These are phyloP conservation scores for Salicornia ramosissima DNA, from an alignment of 148 eudicot species.

Conservation along the genomic window DNA sequence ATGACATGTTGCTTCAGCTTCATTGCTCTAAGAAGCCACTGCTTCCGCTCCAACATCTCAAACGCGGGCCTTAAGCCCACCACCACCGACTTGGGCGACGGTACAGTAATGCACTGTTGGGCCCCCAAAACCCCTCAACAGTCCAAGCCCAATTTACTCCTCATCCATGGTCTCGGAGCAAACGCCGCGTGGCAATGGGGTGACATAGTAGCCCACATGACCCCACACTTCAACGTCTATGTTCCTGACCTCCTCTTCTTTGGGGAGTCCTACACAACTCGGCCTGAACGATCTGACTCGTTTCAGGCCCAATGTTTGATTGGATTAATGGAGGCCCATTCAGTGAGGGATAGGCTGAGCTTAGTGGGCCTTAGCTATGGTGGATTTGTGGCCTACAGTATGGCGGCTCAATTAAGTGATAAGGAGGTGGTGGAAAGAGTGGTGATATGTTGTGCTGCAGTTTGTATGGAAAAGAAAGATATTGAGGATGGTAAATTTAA, in stretches of 20 bases:
- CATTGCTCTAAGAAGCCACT: slow-evolving; percentile 39
- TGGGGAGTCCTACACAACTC: slow-evolving; percentile 64
- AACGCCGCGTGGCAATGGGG: slow-evolving; percentile 80
- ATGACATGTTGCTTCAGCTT: slow-evolving; percentile 68
- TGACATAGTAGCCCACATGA: slow-evolving; percentile 28
- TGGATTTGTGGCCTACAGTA: slow-evolving; percentile 72
- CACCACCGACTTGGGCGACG: slow-evolving; percentile 58
- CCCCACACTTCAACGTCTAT: slow-evolving; percentile 63
- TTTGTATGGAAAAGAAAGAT: slow-evolving; percentile 74
- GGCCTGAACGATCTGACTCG: slow-evolving; percentile 58
- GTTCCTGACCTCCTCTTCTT: slow-evolving; percentile 84
- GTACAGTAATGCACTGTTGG: slow-evolving; percentile 79
- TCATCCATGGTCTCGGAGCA: slow-evolving; percentile 83
- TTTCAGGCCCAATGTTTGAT: slow-evolving; percentile 77
- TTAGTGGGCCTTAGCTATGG: slow-evolving; percentile 86
- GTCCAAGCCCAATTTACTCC: slow-evolving; percentile 48
- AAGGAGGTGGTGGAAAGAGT: slow-evolving; percentile 51
- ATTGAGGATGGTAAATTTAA: slow-evolving; percentile 52
- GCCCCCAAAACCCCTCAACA: slow-evolving; percentile 47
- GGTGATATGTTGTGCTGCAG: slow-evolving; percentile 68
- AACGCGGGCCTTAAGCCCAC: slow-evolving; percentile 57
- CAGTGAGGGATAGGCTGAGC: slow-evolving; percentile 31
- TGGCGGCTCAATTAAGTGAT: slow-evolving; percentile 49
- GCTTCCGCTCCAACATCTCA: slow-evolving; percentile 36
- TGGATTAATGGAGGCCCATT: slow-evolving; percentile 45